Conservation (phyloP, 306 rosid species). For the Ammopiptanthus mongolicus region DNA sequence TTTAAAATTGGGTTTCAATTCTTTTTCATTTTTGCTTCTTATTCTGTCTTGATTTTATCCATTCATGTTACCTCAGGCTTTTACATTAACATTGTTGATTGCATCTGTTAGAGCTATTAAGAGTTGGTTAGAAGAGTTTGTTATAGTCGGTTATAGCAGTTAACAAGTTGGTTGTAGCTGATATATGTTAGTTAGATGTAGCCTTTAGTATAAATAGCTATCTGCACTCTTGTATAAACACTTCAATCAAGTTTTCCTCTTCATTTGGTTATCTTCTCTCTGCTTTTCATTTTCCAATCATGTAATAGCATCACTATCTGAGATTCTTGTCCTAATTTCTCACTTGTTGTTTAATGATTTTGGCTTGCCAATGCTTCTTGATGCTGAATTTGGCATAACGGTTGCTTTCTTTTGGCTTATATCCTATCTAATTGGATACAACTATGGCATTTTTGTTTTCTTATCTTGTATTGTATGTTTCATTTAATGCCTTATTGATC, state of each 20-base stretch:
- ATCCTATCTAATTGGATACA: conserved; percentile 25
- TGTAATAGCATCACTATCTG: no score
- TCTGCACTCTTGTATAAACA: no score
- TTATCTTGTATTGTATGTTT: neutral
- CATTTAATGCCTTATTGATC: conserved; percentile 11
- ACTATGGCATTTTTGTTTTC: conserved; percentile 15
- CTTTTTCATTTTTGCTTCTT: neutral
- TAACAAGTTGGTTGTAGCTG: no score
- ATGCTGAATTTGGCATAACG: neutral
- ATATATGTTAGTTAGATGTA: no score
- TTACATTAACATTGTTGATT: neutral
- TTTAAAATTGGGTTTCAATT: conserved; percentile 20
- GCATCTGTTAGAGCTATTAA: no score
- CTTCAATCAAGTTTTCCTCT: no score
- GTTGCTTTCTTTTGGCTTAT: conserved; percentile 22
- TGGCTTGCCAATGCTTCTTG: neutral
- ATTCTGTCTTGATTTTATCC: neutral
- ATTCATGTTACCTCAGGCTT: neutral
- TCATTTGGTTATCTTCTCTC: no score
- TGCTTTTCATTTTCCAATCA: no score
- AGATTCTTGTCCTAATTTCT: neutral
- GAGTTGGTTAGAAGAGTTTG: no score
- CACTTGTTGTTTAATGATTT: neutral
- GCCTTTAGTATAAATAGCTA: no score
- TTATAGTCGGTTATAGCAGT: no score